Base-by-base conservation (phyloP, 176 grass and related monocot species). In the Ensete ventricosum region DNA sequence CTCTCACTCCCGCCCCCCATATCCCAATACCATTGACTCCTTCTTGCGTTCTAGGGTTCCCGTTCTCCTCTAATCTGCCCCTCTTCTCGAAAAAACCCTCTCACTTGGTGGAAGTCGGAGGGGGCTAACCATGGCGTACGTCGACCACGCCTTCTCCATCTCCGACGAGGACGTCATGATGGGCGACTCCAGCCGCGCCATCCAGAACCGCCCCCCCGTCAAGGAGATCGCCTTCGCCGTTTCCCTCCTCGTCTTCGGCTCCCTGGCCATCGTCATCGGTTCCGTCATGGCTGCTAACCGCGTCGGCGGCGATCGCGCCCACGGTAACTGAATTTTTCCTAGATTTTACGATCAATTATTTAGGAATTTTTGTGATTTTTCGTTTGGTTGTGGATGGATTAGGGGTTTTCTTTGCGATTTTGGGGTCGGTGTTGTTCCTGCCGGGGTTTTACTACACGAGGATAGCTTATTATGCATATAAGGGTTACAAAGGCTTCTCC, bases 401-500 rank as follows among this genome's bases (percentile, higher is more conserved):
- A 43, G 34, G 34, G 3, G 3, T 43, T 43, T 43, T 43, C 4
- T 43, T 43, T 43, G 34, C 34, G 81, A 76, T 96, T 62, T 78
- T 96, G 82, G 92, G 92, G 7, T 80, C 85, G 76, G 78, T 96
- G 23, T 86, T 91, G 86, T 96, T 96, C 86, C 87, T 96, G 54
- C 92, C 92, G 64, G 92, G 87, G 11, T 96, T 96, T 86, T 96
- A 96, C 79, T 96, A 96, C 88, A 89, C 92, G 77, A 87, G 92
- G 82, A 87, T 91, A 43, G 34, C 34, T 43, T 43, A 43, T 43
- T 43, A 43, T 43, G 34, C 34, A 43, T 43, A 43, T 6, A 43
- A 43, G 34, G 34, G 34, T 43, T 43, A 43, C 34, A 43, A 43
- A 43, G 34, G 34, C 34, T 43, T 96, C 82, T 89, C 88, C 6